A percentile compares a stretch with the other conserved stretches of the same genome.
phyloP scores from a whole-genome alignment of 2,329 filamentous ascomycete genomes.

The Cyanodermella asteris region DNA sequence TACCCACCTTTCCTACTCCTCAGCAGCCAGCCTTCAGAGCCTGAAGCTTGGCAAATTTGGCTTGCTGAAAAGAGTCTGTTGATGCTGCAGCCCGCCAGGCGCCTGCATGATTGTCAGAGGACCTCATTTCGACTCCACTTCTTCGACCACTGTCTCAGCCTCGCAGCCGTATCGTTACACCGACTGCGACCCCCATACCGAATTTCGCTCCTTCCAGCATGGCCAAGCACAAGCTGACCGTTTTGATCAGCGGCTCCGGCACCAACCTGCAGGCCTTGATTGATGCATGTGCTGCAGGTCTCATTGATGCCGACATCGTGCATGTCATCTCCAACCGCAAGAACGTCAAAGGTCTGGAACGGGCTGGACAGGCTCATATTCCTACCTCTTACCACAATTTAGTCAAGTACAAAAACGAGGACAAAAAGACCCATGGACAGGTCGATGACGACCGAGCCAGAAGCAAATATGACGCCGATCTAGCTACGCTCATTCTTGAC shows the following conservation, averaged over 20 bases:
- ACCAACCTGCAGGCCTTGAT: conserved; percentile 63
- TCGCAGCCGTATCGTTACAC: too few species aligned
- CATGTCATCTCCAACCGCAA: conserved; percentile 46
- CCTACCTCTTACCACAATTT: conserved; percentile 67
- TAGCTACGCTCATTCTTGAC: conserved; percentile 44
- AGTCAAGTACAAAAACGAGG: conserved; percentile 49
- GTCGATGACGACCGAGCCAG: conserved; percentile 32
- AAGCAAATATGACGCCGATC: conserved; percentile 49
- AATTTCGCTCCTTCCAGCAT: too few species aligned
- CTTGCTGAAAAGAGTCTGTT: too few species aligned
- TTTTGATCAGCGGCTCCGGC: conserved; percentile 19
- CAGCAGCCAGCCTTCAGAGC: too few species aligned
- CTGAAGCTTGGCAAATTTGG: too few species aligned
- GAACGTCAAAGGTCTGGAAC: conserved; percentile 40
- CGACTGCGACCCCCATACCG: too few species aligned
- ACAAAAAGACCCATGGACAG: conserved; percentile 28
- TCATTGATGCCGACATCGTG: conserved; percentile 31
- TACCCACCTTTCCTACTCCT: too few species aligned
- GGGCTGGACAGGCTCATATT: conserved; percentile 38
- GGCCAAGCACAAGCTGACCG: too few species aligned
- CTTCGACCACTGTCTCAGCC: too few species aligned
- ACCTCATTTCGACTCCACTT: too few species aligned
- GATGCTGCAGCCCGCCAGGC: too few species aligned
- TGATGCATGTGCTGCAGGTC: conserved; percentile 29
- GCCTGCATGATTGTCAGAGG: too few species aligned